Base-by-base conservation (phyloP, 1,284 basidiomycete genomes). In the Microbotryum intermedium region DNA sequence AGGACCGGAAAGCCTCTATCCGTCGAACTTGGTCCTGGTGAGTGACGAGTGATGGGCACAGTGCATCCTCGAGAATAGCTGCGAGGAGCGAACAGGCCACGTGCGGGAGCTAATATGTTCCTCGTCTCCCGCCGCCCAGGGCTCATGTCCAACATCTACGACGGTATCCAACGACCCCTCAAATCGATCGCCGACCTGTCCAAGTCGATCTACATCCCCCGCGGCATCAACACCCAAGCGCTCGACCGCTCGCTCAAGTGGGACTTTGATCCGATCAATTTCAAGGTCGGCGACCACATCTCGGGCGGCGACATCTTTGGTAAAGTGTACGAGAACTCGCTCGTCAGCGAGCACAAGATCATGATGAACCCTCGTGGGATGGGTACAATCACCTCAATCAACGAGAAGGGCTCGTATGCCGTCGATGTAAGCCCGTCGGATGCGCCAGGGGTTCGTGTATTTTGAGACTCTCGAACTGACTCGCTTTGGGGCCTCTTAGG, bases 181-280 rank as follows among this genome's bases (percentile, higher is more conserved):
- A 79, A 97, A 84, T 83, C 86, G 43, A 99, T 98, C 70, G 90
- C 92, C 84, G 89, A 97, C 74, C 81, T 90, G 61, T 95, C 93
- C 55, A 87, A 97, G 72, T 94, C 91, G 28, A 98, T 99, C 72
- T 99, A 99, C 78, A 98, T 99, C 70, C 94, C 92, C 61, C 85
- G 90, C 71, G 94, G 94, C 68, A 97, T 99, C 77, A 97, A 97
- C 77, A 98, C 94, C 29, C 85, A 94, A 71, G 89, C 94, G 29
- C 83, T 99, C 43, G 89, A 93, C 76, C 86, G 94, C 58, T 80
- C 81, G 42, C 77, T 92, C 65, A 82, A 90, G 74, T 99, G 94
- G 94, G 94, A 98, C 77, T 99, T 97, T 75, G 88, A 83, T 55
- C 94, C 93, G n/a, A 79, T 82, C 25, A 78, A 82, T 59, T 88